Conservation (phyloP, 2,329 filamentous ascomycete species). For the Trichoderma brevicompactum region DNA sequence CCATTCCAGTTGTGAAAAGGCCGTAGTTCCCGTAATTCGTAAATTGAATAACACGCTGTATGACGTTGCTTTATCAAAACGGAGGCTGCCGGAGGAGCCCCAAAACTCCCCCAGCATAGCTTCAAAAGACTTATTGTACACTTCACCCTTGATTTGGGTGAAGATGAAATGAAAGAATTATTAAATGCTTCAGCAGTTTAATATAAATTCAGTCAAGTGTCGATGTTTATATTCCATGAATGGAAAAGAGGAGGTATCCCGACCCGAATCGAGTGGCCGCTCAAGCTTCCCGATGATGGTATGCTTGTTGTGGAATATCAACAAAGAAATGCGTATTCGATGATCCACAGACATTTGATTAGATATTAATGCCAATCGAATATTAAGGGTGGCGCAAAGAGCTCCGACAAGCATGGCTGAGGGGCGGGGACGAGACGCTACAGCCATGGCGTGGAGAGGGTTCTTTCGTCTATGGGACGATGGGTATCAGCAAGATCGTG, state of each 20-base stretch:
- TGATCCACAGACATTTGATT: no score
- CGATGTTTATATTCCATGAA: not conserved
- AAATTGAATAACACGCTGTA: conserved; percentile 22
- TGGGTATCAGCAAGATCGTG: no score
- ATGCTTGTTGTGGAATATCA: no score
- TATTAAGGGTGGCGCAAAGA: no score
- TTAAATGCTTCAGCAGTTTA: not conserved
- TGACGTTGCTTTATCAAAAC: conserved; percentile 12
- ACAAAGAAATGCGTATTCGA: not conserved
- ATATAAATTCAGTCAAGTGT: not conserved
- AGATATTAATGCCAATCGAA: no score
- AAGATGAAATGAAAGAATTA: not conserved
- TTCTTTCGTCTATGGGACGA: no score
- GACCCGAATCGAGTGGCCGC: no score
- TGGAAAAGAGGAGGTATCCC: not conserved
- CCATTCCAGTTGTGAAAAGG: conserved; percentile 17
- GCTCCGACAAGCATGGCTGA: no score
- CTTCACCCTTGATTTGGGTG: not conserved
- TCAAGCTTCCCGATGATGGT: no score
- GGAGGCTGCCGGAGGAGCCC: not conserved
- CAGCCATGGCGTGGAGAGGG: no score
- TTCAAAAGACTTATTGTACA: not conserved
- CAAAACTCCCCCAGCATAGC: not conserved
- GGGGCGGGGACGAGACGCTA: no score
- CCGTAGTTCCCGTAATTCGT: conserved; percentile 24